phyloP scores from a whole-genome alignment of 192 early-diverging fungal genomes.

The Coemansia aciculifera region DNA sequence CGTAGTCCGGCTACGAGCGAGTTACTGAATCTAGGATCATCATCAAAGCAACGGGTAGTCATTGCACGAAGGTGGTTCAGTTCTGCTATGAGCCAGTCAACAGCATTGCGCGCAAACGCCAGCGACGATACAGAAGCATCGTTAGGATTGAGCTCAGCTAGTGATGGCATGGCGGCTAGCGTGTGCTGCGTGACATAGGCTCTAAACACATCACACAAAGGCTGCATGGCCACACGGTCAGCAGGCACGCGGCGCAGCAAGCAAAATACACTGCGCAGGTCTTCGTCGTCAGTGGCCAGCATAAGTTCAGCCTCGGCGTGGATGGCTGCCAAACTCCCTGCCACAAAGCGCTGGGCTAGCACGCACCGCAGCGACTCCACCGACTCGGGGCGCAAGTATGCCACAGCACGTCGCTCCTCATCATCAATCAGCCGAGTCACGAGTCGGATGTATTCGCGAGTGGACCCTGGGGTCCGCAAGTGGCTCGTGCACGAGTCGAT shows the following conservation, averaged over 20 bases:
- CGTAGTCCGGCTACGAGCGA: neutral
- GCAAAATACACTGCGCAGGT: constrained; percentile 81
- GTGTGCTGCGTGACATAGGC: constrained; percentile 74
- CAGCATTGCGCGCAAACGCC: neutral
- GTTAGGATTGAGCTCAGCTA: constrained; percentile 55
- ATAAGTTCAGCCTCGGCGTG: constrained; percentile 82
- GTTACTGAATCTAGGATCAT: neutral
- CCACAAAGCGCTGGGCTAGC: constrained; percentile 78
- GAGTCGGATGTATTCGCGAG: constrained; percentile 91
- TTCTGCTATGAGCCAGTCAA: neutral
- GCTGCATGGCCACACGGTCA: constrained; percentile 64
- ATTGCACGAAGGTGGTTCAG: neutral
- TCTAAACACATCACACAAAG: constrained; percentile 75
- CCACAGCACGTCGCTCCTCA: constrained; percentile 76
- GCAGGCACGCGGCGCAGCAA: constrained; percentile 66
- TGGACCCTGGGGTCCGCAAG: constrained; percentile 77
- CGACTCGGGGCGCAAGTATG: constrained; percentile 74
- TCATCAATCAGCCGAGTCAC: constrained; percentile 63
- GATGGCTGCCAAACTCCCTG: constrained; percentile 68
- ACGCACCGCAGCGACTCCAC: constrained; percentile 65
- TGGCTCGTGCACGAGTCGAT: constrained; percentile 69
- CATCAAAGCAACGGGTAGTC: neutral
- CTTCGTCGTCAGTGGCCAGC: constrained; percentile 75
- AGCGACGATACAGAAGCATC: neutral
- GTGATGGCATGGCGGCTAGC: constrained; percentile 67